phyloP scores from a whole-genome alignment of 495 filamentous ascomycete species.

The Neurospora pannonica region DNA sequence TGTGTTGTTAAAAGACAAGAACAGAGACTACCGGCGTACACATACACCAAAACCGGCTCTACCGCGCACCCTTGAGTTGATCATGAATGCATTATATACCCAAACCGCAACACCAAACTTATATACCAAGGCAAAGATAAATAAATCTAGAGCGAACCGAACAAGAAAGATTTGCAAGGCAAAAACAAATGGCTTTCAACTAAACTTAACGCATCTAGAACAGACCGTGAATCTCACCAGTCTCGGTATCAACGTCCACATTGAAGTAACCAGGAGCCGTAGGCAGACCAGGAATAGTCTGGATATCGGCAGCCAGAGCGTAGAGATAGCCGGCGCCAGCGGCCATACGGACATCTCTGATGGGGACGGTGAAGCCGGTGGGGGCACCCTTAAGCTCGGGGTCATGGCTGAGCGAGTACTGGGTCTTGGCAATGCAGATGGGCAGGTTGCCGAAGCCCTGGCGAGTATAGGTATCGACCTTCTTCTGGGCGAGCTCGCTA shows the following conservation, averaged over 20 bases:
- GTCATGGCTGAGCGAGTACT: slow-evolving; percentile 94
- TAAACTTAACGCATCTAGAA: slow-evolving; percentile 49
- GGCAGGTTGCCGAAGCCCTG: slow-evolving; percentile 89
- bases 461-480: slow-evolving; percentile 86
- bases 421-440: slow-evolving; percentile 95
- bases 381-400: slow-evolving; percentile 92
- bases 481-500: slow-evolving; percentile 86
- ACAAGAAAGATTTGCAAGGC: neutral
- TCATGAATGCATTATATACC: slow-evolving; percentile 6
- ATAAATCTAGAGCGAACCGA: neutral
- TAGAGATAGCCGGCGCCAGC: slow-evolving; percentile 93
- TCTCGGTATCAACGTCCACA: slow-evolving; percentile 86
- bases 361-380: slow-evolving; percentile 89
- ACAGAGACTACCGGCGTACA: neutral
- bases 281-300: slow-evolving; percentile 93
- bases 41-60: neutral
- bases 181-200: neutral
- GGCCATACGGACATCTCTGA: slow-evolving; percentile 87
- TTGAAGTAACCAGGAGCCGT: slow-evolving; percentile 95
- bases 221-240: slow-evolving; percentile 89
- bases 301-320: slow-evolving; percentile 91
- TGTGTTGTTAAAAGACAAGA: neutral
- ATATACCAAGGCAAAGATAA: neutral
- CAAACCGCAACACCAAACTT: neutral
- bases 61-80: slow-evolving; percentile 12